phyloP scores from a whole-genome alignment of 2,329 filamentous ascomycete genomes.

The Botryotinia calthae region DNA sequence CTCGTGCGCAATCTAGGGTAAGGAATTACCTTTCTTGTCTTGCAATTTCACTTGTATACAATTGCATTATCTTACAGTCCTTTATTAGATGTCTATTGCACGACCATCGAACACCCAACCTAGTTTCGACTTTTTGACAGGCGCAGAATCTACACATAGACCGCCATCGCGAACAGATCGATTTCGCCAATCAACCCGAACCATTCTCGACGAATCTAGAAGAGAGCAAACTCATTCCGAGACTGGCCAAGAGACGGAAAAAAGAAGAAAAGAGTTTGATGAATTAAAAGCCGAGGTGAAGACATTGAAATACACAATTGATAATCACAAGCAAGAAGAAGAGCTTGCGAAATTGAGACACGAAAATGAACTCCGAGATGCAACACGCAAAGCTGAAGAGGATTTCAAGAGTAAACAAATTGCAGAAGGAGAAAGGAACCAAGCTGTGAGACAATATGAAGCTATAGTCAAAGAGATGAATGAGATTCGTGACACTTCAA shows the following conservation, averaged over 20 bases:
- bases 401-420: constrained; percentile 69
- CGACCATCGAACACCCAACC: constrained; percentile 52
- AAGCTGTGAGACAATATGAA: constrained; percentile 51
- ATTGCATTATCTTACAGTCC: constrained; percentile 5
- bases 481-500: constrained; percentile 49
- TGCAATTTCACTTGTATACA: neutral
- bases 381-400: constrained; percentile 76
- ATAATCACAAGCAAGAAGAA: constrained; percentile 82
- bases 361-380: constrained; percentile 78
- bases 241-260: constrained; percentile 31
- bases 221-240: constrained; percentile 50
- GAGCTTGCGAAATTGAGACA: constrained; percentile 76
- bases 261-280: constrained; percentile 52
- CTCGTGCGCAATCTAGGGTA: constrained; percentile 36
- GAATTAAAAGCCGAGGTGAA: constrained; percentile 87
- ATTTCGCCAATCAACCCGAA: constrained; percentile 46
- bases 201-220: constrained; percentile 56
- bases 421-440: constrained; percentile 55
- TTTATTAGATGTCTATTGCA: constrained; percentile 44
- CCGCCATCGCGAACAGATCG: constrained; percentile 31
- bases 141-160: constrained; percentile 45
- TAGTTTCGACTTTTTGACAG: constrained; percentile 58
- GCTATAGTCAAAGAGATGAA: constrained; percentile 51
- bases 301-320: constrained; percentile 81
- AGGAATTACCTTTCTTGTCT: constrained; percentile 19